These are phyloP conservation scores for Elsinoe australis DNA, from an alignment of 2,329 filamentous ascomycete species.

Conservation along the genomic window DNA sequence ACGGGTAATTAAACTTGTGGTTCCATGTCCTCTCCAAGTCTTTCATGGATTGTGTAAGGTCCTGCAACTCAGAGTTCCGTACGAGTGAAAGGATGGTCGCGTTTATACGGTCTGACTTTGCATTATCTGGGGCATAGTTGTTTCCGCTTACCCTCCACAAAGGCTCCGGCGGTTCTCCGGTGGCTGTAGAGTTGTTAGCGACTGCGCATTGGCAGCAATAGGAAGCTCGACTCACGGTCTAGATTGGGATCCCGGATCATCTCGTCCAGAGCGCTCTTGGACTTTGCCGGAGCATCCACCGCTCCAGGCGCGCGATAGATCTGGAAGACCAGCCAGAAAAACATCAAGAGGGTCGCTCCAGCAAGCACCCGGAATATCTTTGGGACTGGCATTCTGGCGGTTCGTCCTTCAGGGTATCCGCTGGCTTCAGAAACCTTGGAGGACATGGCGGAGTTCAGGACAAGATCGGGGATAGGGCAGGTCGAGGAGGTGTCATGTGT, in stretches of 20 bases:
- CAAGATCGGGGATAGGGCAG: background rate
- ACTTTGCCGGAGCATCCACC: constrained; percentile 30
- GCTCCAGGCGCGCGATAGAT: constrained; percentile 54
- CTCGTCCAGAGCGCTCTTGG: constrained; percentile 43
- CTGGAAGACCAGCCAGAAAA: constrained; percentile 72
- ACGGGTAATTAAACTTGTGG: constrained; percentile 97
- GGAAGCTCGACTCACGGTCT: constrained; percentile 58
- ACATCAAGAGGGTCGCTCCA: constrained; percentile 61
- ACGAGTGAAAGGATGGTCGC: constrained; percentile 88
- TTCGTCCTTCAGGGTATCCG: constrained; percentile 19
- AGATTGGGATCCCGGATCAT: constrained; percentile 75
- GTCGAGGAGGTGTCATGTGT: background rate
- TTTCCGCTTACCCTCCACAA: constrained; percentile 62
- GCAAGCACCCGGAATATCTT: constrained; percentile 75
- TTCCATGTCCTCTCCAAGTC: constrained; percentile 97
- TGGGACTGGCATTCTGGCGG: constrained; percentile 66
- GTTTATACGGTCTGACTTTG: constrained; percentile 76
- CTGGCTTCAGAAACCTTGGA: constrained; percentile 21
- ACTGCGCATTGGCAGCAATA: constrained; percentile 19
- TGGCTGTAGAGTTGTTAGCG: constrained; percentile 48
- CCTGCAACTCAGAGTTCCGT: constrained; percentile 78
- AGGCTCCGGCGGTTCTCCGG: constrained; percentile 71
- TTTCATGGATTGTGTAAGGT: constrained; percentile 78
- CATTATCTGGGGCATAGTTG: constrained; percentile 69
- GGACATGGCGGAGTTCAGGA: background rate